A percentile compares a stretch with the other conserved stretches of the same genome.
phyloP scores from a whole-genome alignment of 106 monocot species.

The Gastrodia elata region DNA sequence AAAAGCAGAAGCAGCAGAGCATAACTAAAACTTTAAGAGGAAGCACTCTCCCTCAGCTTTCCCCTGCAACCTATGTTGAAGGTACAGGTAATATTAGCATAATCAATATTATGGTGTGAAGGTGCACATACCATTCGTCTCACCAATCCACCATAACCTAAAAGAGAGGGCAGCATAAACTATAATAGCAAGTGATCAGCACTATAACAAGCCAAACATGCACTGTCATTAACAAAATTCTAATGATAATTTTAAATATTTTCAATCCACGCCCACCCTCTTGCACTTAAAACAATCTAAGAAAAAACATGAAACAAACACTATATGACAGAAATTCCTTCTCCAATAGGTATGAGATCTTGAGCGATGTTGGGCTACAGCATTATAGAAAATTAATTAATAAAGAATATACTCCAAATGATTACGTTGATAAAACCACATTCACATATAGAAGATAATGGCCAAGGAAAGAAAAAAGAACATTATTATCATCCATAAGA shows the following conservation, averaged over 20 bases:
- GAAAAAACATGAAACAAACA: neutral
- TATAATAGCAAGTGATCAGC: too few species aligned
- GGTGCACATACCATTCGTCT: neutral
- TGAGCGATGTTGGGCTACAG: neutral
- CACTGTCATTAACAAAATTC: too few species aligned
- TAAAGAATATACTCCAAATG: neutral
- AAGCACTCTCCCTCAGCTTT: neutral
- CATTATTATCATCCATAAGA: too few species aligned
- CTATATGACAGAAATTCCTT: neutral
- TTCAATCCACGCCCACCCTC: too few species aligned
- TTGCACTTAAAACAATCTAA: too few species aligned
- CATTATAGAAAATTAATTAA: neutral
- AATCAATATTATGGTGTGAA: neutral
- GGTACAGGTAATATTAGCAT: neutral
- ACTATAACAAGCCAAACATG: too few species aligned
- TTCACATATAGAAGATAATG: neutral
- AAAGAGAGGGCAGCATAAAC: too few species aligned
- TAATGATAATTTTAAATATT: too few species aligned
- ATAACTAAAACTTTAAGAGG: neutral
- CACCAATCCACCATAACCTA: too few species aligned
- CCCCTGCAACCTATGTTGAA: neutral
- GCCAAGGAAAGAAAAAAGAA: neutral
- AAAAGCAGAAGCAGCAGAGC: neutral
- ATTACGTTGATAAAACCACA: neutral
- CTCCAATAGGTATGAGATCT: neutral